Conservation (phyloP, 768 basidiomycete genomes). For the Tylopilus felleus region DNA sequence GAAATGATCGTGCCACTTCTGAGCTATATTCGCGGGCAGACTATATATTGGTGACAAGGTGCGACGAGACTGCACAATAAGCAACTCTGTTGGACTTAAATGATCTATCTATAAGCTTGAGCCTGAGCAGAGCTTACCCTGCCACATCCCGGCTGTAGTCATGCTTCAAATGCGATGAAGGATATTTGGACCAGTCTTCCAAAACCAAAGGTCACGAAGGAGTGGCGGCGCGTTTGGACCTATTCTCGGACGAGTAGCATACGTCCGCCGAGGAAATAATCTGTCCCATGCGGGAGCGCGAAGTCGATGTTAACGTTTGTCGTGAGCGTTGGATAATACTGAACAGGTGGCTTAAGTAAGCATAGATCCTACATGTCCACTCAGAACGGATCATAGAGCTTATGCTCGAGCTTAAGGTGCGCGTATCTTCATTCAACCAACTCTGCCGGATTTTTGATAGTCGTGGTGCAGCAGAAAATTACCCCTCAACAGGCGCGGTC, state of each 20-base stretch:
- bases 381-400: constrained; percentile 69
- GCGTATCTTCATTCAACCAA: neutral
- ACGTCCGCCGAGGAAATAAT: too few relatives aligned
- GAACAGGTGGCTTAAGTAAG: constrained; percentile 6
- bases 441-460: neutral
- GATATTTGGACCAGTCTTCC: too few relatives aligned
- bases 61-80: too few relatives aligned
- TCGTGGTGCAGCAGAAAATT: constrained; percentile 53
- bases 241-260: too few relatives aligned
- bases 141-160: neutral
- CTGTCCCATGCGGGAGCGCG: too few relatives aligned
- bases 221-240: too few relatives aligned
- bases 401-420: constrained; percentile 68
- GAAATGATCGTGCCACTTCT: neutral
- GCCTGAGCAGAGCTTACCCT: too few relatives aligned
- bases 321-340: too few relatives aligned
- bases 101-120: too few relatives aligned
- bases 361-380: constrained; percentile 41
- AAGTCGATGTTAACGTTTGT: too few relatives aligned
- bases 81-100: too few relatives aligned
- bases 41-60: neutral
- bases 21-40: neutral
- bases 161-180: neutral
- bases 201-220: too few relatives aligned
- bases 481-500: constrained; percentile 64